Evolutionary conservation across 176 grass and related monocot genomes (phyloP).

Genomic region (maize (Zea mays)): DNA sequence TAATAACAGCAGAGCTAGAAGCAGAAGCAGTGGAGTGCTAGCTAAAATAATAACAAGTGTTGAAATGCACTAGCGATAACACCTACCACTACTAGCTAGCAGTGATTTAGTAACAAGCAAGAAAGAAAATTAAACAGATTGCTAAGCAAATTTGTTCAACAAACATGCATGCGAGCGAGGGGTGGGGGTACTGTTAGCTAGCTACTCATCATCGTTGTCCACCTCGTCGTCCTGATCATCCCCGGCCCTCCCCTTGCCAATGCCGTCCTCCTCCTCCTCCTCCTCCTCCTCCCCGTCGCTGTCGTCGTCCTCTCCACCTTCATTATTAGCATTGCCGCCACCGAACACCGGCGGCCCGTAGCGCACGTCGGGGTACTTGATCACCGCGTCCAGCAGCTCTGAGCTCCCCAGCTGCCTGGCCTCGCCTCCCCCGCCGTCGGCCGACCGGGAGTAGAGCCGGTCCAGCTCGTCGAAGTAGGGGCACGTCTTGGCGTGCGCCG

Average conservation of each 20-base stretch:
- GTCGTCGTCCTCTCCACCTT: slow-evolving; percentile 1
- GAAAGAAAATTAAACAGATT: too few relatives aligned
- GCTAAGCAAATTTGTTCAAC: too few relatives aligned
- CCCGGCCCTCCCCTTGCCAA: slow-evolving; percentile 5
- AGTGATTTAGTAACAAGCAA: too few relatives aligned
- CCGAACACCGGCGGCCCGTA: slow-evolving; percentile 35
- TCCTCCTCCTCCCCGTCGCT: not conserved
- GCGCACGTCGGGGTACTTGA: slow-evolving; percentile 60
- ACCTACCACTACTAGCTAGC: too few relatives aligned
- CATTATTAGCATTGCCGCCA: not conserved
- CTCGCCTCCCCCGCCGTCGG: not conserved
- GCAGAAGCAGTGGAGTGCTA: too few relatives aligned
- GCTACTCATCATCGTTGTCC: slow-evolving; percentile 34
- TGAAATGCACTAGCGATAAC: too few relatives aligned
- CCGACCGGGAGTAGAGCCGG: slow-evolving; percentile 69
- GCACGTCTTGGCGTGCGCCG: slow-evolving; percentile 76
- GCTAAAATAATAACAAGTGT: too few relatives aligned
- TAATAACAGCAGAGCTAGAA: too few relatives aligned
- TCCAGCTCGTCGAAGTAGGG: slow-evolving; percentile 88
- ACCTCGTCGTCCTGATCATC: slow-evolving; percentile 46
- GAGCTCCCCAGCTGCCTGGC: slow-evolving; percentile 37
- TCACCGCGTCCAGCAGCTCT: slow-evolving; percentile 75
- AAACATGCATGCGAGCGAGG: not conserved
- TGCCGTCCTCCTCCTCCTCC: not conserved
- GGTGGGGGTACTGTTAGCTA: slow-evolving; percentile 2